Percentiles rank a stretch among this genome's conserved stretches.
Conservation (phyloP, 495 filamentous ascomycete species). For the Chaetomium cochliodes region DNA sequence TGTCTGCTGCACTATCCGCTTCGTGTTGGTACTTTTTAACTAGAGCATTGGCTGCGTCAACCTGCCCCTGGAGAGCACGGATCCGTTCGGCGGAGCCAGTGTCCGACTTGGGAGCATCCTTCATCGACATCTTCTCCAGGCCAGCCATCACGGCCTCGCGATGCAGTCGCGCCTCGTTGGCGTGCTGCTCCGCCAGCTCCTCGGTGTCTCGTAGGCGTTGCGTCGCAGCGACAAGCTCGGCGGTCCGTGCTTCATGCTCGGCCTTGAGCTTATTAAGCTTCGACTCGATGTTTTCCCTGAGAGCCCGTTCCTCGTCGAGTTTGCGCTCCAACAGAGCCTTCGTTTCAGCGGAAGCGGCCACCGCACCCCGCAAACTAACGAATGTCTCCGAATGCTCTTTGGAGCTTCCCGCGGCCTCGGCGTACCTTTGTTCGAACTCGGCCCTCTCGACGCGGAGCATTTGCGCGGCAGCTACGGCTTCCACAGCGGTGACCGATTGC, state of each 20-base stretch:
- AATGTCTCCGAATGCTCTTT: constrained; percentile 73
- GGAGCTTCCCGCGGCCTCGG: constrained; percentile 62
- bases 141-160: constrained; percentile 80
- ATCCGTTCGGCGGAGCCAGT: constrained; percentile 73
- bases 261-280: constrained; percentile 76
- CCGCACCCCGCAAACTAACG: constrained; percentile 70
- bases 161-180: constrained; percentile 82
- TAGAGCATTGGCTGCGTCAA: constrained; percentile 72
- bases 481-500: constrained; percentile 68
- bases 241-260: constrained; percentile 79
- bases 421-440: constrained; percentile 68
- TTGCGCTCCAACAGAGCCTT: constrained; percentile 72
- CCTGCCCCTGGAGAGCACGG: constrained; percentile 70
- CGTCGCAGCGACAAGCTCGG: constrained; percentile 73
- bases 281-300: constrained; percentile 72
- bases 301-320: constrained; percentile 76
- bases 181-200: constrained; percentile 83
- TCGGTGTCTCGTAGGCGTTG: constrained; percentile 81
- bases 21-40: constrained; percentile 84
- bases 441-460: constrained; percentile 80
- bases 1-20: constrained; percentile 84
- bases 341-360: constrained; percentile 74
- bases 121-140: constrained; percentile 65
- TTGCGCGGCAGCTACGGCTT: constrained; percentile 70
- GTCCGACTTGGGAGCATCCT: constrained; percentile 50